Conservation (phyloP, 2,329 filamentous ascomycete genomes). For the Ophiostoma sp. region DNA sequence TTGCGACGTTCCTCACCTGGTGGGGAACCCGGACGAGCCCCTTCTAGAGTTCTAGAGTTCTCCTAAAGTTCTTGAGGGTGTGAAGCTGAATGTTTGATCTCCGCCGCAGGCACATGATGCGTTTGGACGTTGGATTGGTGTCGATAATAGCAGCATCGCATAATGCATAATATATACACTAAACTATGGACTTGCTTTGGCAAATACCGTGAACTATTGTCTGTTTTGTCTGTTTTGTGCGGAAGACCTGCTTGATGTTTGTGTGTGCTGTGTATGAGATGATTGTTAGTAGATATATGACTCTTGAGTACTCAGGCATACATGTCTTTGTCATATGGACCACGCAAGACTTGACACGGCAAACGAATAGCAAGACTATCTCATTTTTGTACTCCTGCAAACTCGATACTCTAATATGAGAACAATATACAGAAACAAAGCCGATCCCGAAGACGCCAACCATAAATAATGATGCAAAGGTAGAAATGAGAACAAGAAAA, state of each 20-base stretch:
- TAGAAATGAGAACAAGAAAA: not conserved
- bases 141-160: conserved; percentile 4
- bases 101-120: conserved; percentile 40
- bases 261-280: too few species aligned
- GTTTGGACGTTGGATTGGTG: not conserved
- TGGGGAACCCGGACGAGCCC: conserved; percentile 95
- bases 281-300: too few species aligned
- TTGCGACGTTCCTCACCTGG: conserved; percentile 90
- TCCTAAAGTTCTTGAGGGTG: conserved; percentile 50
- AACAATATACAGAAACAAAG: conserved; percentile 18
- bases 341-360: not conserved
- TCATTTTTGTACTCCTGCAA: conserved; percentile 22
- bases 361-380: not conserved
- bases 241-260: too few species aligned
- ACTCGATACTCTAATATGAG: conserved; percentile 18
- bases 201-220: not conserved
- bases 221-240: too few species aligned
- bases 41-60: conserved; percentile 50
- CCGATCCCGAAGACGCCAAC: conserved; percentile 20
- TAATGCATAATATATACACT: conserved; percentile 12
- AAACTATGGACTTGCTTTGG: not conserved
- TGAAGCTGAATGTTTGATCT: not conserved
- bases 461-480: conserved; percentile 16
- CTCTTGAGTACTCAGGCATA: too few species aligned
- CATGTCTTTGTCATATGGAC: not conserved